These are phyloP conservation scores for Fomitiporia mediterranea DNA, from an alignment of 1,284 basidiomycete genomes.

Conservation along the genomic window DNA sequence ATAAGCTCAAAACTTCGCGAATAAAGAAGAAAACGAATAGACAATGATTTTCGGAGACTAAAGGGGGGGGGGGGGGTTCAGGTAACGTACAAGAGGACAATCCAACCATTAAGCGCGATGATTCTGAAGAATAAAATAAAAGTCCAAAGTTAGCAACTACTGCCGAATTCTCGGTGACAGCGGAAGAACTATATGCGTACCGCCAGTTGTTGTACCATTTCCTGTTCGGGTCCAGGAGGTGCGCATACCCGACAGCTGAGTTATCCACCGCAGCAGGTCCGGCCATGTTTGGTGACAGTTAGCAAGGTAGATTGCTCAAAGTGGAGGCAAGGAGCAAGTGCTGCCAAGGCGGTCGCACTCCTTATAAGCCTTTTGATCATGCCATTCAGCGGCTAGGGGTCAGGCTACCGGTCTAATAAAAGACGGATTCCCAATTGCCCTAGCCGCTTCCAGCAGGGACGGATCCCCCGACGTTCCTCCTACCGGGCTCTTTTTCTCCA, in stretches of 20 bases:
- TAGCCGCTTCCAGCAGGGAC: neutral
- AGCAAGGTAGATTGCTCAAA: neutral
- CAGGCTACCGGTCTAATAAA: slow-evolving; percentile 3
- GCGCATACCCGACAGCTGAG: slow-evolving; percentile 9
- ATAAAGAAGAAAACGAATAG: neutral
- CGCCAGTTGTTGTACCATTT: slow-evolving; percentile 21
- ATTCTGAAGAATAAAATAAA: slow-evolving; percentile 15
- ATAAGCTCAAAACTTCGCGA: neutral
- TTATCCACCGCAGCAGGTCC: slow-evolving; percentile 11
- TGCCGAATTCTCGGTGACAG: slow-evolving; percentile 9
- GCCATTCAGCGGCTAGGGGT: neutral
- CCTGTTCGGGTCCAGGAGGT: slow-evolving; percentile 20
- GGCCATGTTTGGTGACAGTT: slow-evolving; percentile 10
- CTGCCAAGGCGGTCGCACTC: neutral
- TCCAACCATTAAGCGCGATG: slow-evolving; percentile 23
- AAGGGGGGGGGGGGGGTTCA: neutral
- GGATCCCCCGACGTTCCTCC: slow-evolving; percentile 14
- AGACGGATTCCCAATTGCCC: neutral
- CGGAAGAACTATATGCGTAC: slow-evolving; percentile 9
- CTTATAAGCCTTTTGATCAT: slow-evolving; percentile 4
- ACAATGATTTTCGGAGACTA: neutral
- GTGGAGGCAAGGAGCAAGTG: neutral
- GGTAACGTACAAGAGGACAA: slow-evolving; percentile 21
- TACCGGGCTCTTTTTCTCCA: neutral
- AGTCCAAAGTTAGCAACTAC: slow-evolving; percentile 7